Conservation (phyloP, 306 rosid species). For the Neltuma alba region DNA sequence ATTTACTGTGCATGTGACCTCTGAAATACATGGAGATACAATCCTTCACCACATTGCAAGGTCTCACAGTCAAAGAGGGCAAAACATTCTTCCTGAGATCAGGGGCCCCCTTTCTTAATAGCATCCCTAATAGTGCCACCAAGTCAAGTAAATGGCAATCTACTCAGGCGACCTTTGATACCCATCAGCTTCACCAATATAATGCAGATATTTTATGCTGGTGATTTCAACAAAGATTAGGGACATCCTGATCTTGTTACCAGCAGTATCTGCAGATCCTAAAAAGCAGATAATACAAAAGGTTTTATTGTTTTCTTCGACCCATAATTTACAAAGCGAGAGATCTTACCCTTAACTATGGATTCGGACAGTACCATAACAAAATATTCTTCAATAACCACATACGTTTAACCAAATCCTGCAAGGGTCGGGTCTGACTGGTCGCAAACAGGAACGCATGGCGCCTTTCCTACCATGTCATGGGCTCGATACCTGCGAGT, state of each 20-base stretch:
- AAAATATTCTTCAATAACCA: not conserved
- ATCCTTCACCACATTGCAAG: conserved; percentile 69
- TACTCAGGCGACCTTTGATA: no score
- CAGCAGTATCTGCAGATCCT: conserved; percentile 76
- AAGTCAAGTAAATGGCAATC: conserved; percentile 72
- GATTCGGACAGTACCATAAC: not conserved
- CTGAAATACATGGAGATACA: conserved; percentile 74
- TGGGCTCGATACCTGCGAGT: no score
- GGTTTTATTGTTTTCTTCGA: not conserved
- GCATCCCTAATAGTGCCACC: conserved; percentile 75
- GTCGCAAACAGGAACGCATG: no score
- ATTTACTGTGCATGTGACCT: conserved; percentile 39
- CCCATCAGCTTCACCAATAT: conserved; percentile 25
- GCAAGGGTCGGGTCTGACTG: no score
- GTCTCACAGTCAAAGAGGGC: conserved; percentile 43
- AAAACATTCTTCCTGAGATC: not conserved
- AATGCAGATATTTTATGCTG: not conserved
- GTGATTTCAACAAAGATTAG: not conserved
- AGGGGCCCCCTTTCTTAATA: not conserved
- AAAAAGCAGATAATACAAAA: not conserved
- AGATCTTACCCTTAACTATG: not conserved
- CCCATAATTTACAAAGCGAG: not conserved
- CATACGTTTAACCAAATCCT: not conserved
- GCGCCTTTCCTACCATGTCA: no score
- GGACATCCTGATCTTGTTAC: conserved; percentile 58